Evolutionary conservation across 768 basidiomycete genomes (phyloP).

Genomic region (Calocybe cyanea): DNA sequence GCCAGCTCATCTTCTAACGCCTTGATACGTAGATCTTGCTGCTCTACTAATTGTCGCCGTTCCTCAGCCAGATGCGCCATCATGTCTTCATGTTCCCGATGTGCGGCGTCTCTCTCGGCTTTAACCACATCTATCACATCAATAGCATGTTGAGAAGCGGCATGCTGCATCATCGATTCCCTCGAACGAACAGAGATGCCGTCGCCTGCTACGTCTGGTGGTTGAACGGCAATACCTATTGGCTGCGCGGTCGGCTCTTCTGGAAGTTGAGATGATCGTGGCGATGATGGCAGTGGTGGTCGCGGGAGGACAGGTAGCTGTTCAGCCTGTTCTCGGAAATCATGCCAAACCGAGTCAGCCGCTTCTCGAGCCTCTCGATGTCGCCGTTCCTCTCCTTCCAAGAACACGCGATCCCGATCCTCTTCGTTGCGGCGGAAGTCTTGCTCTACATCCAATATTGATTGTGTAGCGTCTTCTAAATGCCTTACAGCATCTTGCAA

Average conservation of each 20-base stretch:
- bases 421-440: constrained; percentile 66
- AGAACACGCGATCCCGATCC: constrained; percentile 57
- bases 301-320: constrained; percentile 33
- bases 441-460: constrained; percentile 54
- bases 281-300: no score
- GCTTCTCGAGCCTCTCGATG: constrained; percentile 52
- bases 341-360: constrained; percentile 42
- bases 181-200: constrained; percentile 34
- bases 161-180: constrained; percentile 44
- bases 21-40: constrained; percentile 51
- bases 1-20: constrained; percentile 63
- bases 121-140: constrained; percentile 58
- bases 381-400: constrained; percentile 55
- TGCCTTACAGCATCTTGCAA: constrained; percentile 47
- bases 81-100: constrained; percentile 51
- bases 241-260: constrained; percentile 14
- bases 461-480: constrained; percentile 43
- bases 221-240: constrained; percentile 12
- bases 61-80: constrained; percentile 48
- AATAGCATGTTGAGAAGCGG: constrained; percentile 50
- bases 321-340: constrained; percentile 33
- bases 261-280: constrained; percentile 6
- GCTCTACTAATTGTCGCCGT: constrained; percentile 40
- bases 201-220: constrained; percentile 28
- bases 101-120: constrained; percentile 56